These are phyloP conservation scores for Linnemannia exigua DNA, from an alignment of 192 early-diverging fungal species.

Conservation along the genomic window DNA sequence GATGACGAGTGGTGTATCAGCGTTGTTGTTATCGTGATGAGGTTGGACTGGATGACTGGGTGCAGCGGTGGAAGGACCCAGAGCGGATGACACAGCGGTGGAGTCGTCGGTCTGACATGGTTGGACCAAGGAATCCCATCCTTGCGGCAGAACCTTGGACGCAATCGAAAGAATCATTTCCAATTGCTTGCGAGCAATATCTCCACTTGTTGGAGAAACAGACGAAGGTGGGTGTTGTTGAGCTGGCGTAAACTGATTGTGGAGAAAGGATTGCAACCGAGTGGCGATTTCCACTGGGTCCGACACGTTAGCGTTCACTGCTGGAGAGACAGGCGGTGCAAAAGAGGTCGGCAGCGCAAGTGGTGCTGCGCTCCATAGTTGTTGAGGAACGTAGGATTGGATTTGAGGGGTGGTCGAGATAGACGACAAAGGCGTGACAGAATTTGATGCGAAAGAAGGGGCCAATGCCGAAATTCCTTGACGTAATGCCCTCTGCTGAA, in stretches of 20 bases:
- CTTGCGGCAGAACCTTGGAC: constrained; percentile 12
- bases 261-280: not conserved
- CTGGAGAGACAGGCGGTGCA: not conserved
- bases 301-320: not conserved
- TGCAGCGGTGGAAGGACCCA: not conserved
- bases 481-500: not conserved
- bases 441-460: not conserved
- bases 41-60: not conserved
- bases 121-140: constrained; percentile 16
- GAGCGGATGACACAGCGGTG: not conserved
- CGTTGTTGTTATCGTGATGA: not conserved
- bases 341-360: not conserved
- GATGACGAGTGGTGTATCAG: not conserved
- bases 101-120: not conserved
- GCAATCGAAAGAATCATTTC: constrained; percentile 24
- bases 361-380: not conserved
- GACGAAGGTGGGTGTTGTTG: not conserved
- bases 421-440: not conserved
- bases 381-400: not conserved
- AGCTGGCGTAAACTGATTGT: not conserved
- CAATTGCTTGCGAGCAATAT: not conserved
- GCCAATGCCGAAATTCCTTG: not conserved
- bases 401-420: not conserved
- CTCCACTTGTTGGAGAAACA: not conserved
- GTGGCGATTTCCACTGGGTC: not conserved